Conservation (phyloP, 2,329 filamentous ascomycete species). For the Claviceps lovelessii region DNA sequence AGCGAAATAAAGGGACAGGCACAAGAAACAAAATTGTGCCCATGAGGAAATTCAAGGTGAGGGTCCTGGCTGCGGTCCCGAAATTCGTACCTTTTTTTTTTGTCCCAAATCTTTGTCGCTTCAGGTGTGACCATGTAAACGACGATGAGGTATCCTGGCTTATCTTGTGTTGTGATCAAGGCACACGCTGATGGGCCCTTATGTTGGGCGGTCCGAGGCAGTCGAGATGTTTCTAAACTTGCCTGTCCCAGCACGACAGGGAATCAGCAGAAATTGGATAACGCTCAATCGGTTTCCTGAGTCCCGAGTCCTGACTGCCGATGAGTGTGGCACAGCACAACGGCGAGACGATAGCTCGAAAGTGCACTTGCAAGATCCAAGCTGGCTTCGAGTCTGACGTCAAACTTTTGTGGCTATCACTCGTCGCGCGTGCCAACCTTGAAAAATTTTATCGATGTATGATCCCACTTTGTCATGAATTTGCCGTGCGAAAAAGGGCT, state of each 20-base stretch:
- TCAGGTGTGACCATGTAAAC: not conserved
- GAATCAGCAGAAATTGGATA: not conserved
- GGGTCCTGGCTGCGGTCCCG: not conserved
- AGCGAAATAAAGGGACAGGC: not conserved
- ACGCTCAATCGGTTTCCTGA: not conserved
- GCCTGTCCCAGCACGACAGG: not conserved
- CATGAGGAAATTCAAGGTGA: not conserved
- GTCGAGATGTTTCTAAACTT: not conserved
- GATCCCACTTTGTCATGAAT: not conserved
- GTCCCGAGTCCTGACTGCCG: too few relatives aligned
- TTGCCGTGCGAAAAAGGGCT: not conserved
- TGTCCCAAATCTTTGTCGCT: not conserved
- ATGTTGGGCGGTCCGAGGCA: not conserved
- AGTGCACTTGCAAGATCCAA: not conserved
- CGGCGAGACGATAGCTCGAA: not conserved
- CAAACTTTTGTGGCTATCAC: not conserved
- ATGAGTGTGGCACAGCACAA: not conserved
- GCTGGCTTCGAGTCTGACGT: not conserved
- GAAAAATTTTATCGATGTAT: too few relatives aligned
- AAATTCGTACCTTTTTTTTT: not conserved
- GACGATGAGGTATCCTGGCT: not conserved
- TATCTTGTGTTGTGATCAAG: not conserved
- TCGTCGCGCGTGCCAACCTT: not conserved
- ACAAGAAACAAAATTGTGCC: not conserved
- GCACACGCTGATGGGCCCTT: not conserved